Base-by-base conservation (phyloP, 306 rosid genomes). In the Lathyrus oleraceus region DNA sequence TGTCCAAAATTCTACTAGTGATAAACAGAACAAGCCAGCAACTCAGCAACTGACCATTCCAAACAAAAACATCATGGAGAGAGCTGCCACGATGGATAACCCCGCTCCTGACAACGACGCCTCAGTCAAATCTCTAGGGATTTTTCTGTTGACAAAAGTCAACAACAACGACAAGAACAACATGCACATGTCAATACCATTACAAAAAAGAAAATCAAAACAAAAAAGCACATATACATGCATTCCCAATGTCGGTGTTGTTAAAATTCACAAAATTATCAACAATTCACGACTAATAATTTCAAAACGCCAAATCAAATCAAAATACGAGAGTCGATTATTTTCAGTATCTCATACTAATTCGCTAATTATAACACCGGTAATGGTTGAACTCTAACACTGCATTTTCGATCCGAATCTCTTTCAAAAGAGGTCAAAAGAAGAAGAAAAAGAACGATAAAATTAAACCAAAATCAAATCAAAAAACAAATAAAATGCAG, bases 81-180 rank as follows among this genome's bases (percentile, higher is more conserved):
- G 85, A 53, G 98, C 98, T 63, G 98, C 96, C 52, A 87, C 10
- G 23, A 90, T 84, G 70, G 97, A 94, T 81, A 94, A 83, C 73
- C 98, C 97, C 6, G 98, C 97, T 74, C 98, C 98, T 10, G 98
- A 88, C 70, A 94, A 45, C 17, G 98, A 87, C 1, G 98, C 96
- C 87, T 90, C 98, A 5, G 98, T 90, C 84, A 94, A 87, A 84
- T 94, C 98, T 81, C 98, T 87, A 2, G 98, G 98, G 68, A 94
- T 94, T 87, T 94, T 94, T 81, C 98, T 94, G 90, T 70, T 69
- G 47, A 73, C 6, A 28, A 35, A 78, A 76, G 67, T 65, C 69
- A 72, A 71, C 39, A 68, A 71, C 39, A 68, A 44, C 69, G 70
- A 71, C 39, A 68, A 71, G 35, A 68, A 44, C 67, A 57, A 28